Base-by-base conservation (phyloP, 306 rosid species). In the Cicer judaicum region DNA sequence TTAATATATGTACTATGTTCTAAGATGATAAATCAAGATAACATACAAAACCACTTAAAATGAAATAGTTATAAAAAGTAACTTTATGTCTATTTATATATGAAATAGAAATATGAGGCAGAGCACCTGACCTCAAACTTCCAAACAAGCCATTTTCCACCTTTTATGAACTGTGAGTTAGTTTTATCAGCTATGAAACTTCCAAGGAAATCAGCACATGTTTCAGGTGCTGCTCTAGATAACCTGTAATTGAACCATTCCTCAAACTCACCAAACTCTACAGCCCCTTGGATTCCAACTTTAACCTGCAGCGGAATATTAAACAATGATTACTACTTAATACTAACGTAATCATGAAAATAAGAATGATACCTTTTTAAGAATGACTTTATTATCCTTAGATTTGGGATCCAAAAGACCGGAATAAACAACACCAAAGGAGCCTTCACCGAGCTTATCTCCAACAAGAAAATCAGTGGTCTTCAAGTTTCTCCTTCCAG, bases 101-200 rank as follows among this genome's bases (percentile, higher is more conserved):
- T 36, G 64, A 64, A 41, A 75, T 5, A 63, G 47, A 79, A 71
- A 68, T 54, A 75, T 50, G 12, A 49, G 72, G 44, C 10, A 44
- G 21, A 70, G 86, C 86, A 93, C 98, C 98, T 92, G 96, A 70
- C 98, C 98, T 92, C 99, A 70, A 90, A 94, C 80, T 94, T 94
- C 97, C 99, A 94, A 59, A 91, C 99, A 50, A 94, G 97, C 99
- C 99, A 94, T 82, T 92, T 94, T 79, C 96, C 95, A 62, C 93
- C 99, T 63, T 85, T 85, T 57, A 90, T 84, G 84, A 90, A 94
- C 72, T 83, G 84, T 43, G 90, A 79, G 68, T 48, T 86, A 24
- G 90, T 90, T 83, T 79, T 60, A 70, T 87, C 93, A 50, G 97
- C 93, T 9, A 92, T 82, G 77, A 94, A 92, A 86, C 96, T 90